These are phyloP conservation scores for Marasmius sp. DNA, from an alignment of 1,284 basidiomycete genomes.

Conservation along the genomic window DNA sequence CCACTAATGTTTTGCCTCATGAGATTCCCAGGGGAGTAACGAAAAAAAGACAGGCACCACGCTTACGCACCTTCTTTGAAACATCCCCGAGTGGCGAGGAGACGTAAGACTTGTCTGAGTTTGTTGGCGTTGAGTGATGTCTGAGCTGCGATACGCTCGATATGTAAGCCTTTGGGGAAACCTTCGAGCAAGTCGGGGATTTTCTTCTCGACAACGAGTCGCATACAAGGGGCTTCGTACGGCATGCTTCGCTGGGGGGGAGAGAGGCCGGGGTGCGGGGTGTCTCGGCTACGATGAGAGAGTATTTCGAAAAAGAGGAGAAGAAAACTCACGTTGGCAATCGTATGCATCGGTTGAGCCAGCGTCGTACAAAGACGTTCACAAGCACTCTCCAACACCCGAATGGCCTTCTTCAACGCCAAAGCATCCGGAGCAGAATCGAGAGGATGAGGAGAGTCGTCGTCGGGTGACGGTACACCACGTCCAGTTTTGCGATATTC, in stretches of 20 bases:
- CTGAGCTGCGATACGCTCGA: constrained; percentile 26
- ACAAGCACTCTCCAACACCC: constrained; percentile 15
- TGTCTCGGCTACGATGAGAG: neutral
- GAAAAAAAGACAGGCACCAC: neutral
- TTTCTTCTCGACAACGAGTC: constrained; percentile 24
- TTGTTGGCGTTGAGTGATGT: constrained; percentile 30
- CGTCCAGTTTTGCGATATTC: neutral
- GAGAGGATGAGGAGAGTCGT: constrained; percentile 6
- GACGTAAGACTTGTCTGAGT: constrained; percentile 32
- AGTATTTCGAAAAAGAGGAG: constrained; percentile 1
- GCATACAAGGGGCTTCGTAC: constrained; percentile 25
- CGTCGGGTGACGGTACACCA: neutral
- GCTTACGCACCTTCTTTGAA: constrained; percentile 35
- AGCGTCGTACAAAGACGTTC: constrained; percentile 14
- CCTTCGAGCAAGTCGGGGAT: constrained; percentile 30
- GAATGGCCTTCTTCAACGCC: constrained; percentile 13
- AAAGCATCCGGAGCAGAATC: constrained; percentile 7
- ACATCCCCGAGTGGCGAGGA: constrained; percentile 35
- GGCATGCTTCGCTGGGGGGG: neutral
- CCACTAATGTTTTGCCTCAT: neutral
- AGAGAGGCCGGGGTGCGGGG: no score
- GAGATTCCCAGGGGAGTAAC: neutral
- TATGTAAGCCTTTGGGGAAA: constrained; percentile 29
- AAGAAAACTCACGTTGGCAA: constrained; percentile 31
- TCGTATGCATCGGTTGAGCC: constrained; percentile 22